Base-by-base conservation (phyloP, 2,329 filamentous ascomycete species). In the Clarireedia sp. region DNA sequence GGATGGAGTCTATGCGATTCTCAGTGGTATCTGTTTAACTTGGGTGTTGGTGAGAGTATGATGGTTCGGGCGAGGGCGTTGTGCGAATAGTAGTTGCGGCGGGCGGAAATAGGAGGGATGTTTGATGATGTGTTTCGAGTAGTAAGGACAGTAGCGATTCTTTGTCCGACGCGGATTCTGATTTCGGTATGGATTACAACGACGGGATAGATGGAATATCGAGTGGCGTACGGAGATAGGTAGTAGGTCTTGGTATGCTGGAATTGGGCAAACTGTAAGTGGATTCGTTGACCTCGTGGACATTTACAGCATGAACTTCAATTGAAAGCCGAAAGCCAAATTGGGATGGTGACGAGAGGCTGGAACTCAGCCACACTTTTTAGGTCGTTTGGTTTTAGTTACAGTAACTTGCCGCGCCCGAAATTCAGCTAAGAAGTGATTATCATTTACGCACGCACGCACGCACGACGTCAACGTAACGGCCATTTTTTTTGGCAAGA, bases 21-120 rank as follows among this genome's bases (percentile, higher is more conserved):
- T 71, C 62, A 10, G 41, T 48, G 24, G 23, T 8, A 12, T 48
- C 21, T 54, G 17, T 33, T 46, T 24, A 10, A 4, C 12, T 16
- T 19, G 21, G n/a, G 19, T 29, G 12, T 40, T 2, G 12, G 29
- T 26, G 29, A 33, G 29, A 33, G 29, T 33, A 12, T 46, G 26
- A 3, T 46, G 14, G 6, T 46, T n/a, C 14, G 43, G 8, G 43
- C 9, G 6, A 26, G 43, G 21, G 23, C 7, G 43, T 8, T 14
- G 19, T 14, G 43, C 17, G 19, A 21, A 19, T 46, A 26, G n/a
- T 14, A 26, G 21, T 14, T 29, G 37, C n/a, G 5, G 46, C 12
- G 5, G 26, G 33, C 12, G 40, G 21, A 47, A 26, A 33, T 24
- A 17, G 16, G 23, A 19, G 16, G 45, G 45, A 50, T 33, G 16